Percentiles rank a stretch among this genome's conserved stretches.
Evolutionary conservation across 2,329 filamentous ascomycete genomes (phyloP).

Genomic region (Catunica adiposa): DNA sequence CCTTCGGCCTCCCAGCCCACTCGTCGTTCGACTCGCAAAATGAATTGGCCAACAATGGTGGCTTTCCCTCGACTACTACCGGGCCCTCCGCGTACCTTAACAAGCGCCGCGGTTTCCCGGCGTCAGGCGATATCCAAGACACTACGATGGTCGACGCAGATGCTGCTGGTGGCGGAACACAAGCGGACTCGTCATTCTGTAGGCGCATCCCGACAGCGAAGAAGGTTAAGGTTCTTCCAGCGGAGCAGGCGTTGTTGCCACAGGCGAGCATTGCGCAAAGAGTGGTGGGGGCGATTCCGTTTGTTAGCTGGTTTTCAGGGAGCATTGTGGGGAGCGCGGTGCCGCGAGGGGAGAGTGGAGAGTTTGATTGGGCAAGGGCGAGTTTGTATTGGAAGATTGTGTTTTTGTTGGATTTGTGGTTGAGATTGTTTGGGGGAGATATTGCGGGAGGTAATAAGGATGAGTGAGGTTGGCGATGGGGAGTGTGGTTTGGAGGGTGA

Average conservation of each 20-base stretch:
- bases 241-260: conserved; percentile 54
- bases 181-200: conserved; percentile 26
- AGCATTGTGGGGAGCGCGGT: conserved; percentile 62
- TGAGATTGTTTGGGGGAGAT: conserved; percentile 42
- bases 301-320: conserved; percentile 55
- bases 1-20: conserved; percentile 26
- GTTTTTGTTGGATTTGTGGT: conserved; percentile 43
- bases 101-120: conserved; percentile 14
- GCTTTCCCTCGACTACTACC: neutral
- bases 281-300: conserved; percentile 47
- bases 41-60: too few species aligned
- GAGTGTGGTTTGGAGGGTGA: neutral
- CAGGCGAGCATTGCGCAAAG: conserved; percentile 49
- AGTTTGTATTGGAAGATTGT: conserved; percentile 53
- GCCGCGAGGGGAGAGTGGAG: conserved; percentile 53
- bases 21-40: conserved; percentile 27
- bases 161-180: neutral
- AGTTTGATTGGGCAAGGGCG: conserved; percentile 58
- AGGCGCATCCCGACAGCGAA: conserved; percentile 50
- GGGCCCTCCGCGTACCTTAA: conserved; percentile 14
- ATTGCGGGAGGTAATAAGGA: conserved; percentile 42
- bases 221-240: conserved; percentile 46
- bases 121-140: conserved; percentile 16
- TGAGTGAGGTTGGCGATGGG: conserved; percentile 26
- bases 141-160: conserved; percentile 1